Base-by-base conservation (phyloP, 768 basidiomycete genomes). In the Mycena galopus region DNA sequence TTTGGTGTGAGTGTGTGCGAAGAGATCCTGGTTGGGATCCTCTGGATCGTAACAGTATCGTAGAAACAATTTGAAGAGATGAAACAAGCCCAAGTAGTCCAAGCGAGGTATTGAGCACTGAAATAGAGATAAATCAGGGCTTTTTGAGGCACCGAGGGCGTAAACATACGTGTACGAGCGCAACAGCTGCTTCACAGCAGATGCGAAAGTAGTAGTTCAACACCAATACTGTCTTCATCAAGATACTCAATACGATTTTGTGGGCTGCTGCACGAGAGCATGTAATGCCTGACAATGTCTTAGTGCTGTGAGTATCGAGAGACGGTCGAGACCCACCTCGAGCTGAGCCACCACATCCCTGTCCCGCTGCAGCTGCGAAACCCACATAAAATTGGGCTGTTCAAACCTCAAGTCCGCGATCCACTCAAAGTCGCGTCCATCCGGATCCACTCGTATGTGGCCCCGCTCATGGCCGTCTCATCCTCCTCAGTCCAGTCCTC, bases 341-440 rank as follows among this genome's bases (percentile, higher is more conserved):
- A 98, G 86, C 81, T 99, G 98, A 2, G 97, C 98, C 25, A 98
- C 93, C 42, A 99, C 97, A 82, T 99, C 98, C 72, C 96, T 86
- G 82, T 99, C 98, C 67, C 96, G 87, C 82, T 97, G 96, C 61
- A 99, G 84, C 80, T 99, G 98, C 47, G 93, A 95, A 25, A 97
- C 94, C 96, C 97, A 99, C 95, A 97, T 97, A 78, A 96, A 99
- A 84, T 97, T 96, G 51, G 95, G 96, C 83, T 98, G 96, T 61
- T 97, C 94, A 74, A 97, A 99, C 73, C 91, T 91, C 72, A 98
- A 89, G 44, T 88, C 88, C n/a, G 95, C 94, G 65, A 99, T 94
- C 98, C 98, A 99, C 83, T 99, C 98, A 81, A 98, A 97, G 80
- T 99, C 98, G 19, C 96, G 79, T 99, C 98, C 88, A 99, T 95